A percentile compares a stretch with the other conserved stretches of the same genome.
phyloP scores from a whole-genome alignment of 2,329 filamentous ascomycete species.

The Aspergillus brunneoviolaceus region DNA sequence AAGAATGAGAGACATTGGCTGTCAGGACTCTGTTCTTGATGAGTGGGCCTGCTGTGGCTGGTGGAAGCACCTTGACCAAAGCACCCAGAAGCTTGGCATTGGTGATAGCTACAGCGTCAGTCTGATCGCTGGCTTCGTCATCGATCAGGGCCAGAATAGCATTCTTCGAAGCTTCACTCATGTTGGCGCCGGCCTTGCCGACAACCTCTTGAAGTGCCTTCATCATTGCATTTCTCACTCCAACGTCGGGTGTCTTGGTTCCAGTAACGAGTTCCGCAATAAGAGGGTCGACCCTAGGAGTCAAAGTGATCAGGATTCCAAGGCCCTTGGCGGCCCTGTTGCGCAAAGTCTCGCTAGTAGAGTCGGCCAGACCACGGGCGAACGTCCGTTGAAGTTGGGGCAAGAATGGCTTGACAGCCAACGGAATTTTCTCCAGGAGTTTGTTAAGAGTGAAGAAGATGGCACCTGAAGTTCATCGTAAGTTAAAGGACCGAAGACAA shows the following conservation, averaged over 20 bases:
- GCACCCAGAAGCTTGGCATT: conserved; percentile 88
- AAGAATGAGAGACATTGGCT: conserved; percentile 71
- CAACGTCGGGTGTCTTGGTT: conserved; percentile 81
- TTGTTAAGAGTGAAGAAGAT: conserved; percentile 94
- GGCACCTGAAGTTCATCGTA: conserved; percentile 57
- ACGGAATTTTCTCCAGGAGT: conserved; percentile 91
- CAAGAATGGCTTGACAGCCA: conserved; percentile 92
- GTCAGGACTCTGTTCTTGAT: conserved; percentile 77
- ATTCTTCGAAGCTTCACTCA: conserved; percentile 84
- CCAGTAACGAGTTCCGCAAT: conserved; percentile 93
- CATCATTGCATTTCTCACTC: conserved; percentile 93
- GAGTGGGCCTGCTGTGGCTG: conserved; percentile 63
- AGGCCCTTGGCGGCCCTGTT: conserved; percentile 88
- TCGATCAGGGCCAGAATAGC: conserved; percentile 90
- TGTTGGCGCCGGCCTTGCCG: conserved; percentile 88
- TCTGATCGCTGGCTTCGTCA: conserved; percentile 71
- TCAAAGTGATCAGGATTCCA: conserved; percentile 92
- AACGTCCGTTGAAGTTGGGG: conserved; percentile 96
- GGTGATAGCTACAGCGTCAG: conserved; percentile 78
- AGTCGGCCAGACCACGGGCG: conserved; percentile 90
- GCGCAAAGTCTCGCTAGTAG: conserved; percentile 83
- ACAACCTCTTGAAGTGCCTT: conserved; percentile 96
- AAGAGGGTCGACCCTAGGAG: conserved; percentile 89
- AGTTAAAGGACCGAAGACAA: conserved; percentile 13
- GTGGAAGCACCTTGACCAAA: conserved; percentile 79